Conservation (phyloP, 352 stramenopile genomes). For the Phytophthora foliorum region DNA sequence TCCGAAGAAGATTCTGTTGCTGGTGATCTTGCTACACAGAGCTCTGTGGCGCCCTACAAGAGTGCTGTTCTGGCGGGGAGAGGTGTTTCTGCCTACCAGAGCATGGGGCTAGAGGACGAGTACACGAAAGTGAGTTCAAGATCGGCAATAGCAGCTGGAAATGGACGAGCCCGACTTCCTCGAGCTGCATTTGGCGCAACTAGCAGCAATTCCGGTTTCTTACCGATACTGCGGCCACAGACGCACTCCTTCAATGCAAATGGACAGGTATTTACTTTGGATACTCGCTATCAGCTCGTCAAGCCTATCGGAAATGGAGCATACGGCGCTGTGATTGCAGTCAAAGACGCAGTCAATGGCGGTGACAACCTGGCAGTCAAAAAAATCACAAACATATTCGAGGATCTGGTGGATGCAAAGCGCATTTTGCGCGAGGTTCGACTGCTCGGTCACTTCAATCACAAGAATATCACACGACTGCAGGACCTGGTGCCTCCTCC, state of each 20-base stretch:
- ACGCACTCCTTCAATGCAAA: conserved; percentile 82
- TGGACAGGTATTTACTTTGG: conserved; percentile 88
- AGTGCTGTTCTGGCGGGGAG: conserved; percentile 27
- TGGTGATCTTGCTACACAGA: conserved; percentile 31
- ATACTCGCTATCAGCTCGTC: conserved; percentile 89
- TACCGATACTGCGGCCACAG: conserved; percentile 42
- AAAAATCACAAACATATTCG: conserved; percentile 95
- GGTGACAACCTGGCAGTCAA: conserved; percentile 92
- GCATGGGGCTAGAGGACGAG: conserved; percentile 18
- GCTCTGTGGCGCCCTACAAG: conserved; percentile 39
- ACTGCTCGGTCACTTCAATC: conserved; percentile 86
- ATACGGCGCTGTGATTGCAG: conserved; percentile 93
- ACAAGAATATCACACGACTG: conserved; percentile 95
- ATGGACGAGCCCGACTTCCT: conserved; percentile 16
- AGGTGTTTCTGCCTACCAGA: conserved; percentile 24
- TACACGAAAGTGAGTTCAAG: conserved; percentile 31
- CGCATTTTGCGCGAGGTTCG: conserved; percentile 96
- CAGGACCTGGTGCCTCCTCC: conserved; percentile 92
- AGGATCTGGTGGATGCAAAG: conserved; percentile 98
- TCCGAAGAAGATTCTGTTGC: conserved; percentile 32
- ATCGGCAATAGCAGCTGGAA: conserved; percentile 13
- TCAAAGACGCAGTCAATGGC: conserved; percentile 61
- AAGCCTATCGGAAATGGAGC: conserved; percentile 91
- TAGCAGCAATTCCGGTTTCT: conserved; percentile 36
- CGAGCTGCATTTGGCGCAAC: conserved; percentile 36